Percentiles rank a stretch among this genome's conserved stretches.
Conservation (phyloP, 192 early-diverging fungal genomes). For the Martensiomyces pterosporus region DNA sequence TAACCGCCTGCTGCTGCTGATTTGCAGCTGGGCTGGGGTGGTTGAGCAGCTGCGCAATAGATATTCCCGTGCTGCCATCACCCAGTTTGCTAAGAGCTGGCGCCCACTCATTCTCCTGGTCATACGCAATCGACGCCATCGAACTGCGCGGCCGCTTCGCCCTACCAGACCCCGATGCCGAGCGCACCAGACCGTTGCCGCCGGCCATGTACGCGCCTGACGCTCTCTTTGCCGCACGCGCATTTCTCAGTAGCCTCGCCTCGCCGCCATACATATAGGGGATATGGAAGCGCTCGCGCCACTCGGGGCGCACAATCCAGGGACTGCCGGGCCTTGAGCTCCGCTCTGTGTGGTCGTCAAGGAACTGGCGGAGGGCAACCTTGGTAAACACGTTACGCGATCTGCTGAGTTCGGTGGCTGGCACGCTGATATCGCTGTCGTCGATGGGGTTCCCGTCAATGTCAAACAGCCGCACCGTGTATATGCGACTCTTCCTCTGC, state of each 20-base stretch:
- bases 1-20: no score
- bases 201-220: no score
- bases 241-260: constrained; percentile 8
- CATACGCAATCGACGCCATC: no score
- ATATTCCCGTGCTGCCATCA: constrained; percentile 2
- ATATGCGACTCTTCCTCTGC: constrained; percentile 24
- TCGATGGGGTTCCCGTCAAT: constrained; percentile 33
- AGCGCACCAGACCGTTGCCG: no score
- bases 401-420: constrained; percentile 33
- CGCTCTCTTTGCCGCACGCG: no score
- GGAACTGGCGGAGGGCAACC: constrained; percentile 42
- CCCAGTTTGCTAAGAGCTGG: neutral
- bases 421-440: constrained; percentile 41
- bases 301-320: constrained; percentile 33
- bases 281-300: constrained; percentile 48
- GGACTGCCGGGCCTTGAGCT: constrained; percentile 30
- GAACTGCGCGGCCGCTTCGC: neutral
- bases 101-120: no score
- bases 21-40: no score
- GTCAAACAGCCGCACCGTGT: constrained; percentile 35
- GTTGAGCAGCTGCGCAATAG: neutral
- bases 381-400: constrained; percentile 50
- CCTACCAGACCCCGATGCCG: neutral
- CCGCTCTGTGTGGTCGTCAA: constrained; percentile 36
- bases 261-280: constrained; percentile 40